These are phyloP conservation scores for Paracamarosporium sp. DNA, from an alignment of 2,329 filamentous ascomycete genomes.

Conservation along the genomic window DNA sequence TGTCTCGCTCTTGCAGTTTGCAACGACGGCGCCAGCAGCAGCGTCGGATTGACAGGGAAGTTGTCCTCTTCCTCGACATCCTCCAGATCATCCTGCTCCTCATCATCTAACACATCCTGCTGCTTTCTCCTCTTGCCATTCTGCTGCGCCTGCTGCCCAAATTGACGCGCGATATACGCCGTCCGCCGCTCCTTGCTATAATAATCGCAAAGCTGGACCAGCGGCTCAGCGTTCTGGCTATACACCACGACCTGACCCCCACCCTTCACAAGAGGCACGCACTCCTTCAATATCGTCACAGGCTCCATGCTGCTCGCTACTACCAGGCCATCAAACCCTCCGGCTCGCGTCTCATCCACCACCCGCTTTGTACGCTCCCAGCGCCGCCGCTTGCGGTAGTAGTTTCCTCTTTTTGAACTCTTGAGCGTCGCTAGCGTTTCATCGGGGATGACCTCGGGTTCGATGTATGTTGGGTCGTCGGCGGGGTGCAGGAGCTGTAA, in stretches of 20 bases:
- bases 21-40: conserved; percentile 78
- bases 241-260: conserved; percentile 88
- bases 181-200: conserved; percentile 82
- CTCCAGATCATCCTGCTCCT: conserved; percentile 19
- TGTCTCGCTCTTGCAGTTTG: conserved; percentile 79
- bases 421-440: conserved; percentile 75
- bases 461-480: conserved; percentile 76
- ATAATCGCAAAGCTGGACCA: conserved; percentile 78
- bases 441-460: conserved; percentile 66
- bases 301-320: conserved; percentile 85
- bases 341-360: conserved; percentile 75
- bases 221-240: conserved; percentile 78
- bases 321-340: conserved; percentile 82
- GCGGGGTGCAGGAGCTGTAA: conserved; percentile 83
- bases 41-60: conserved; percentile 86
- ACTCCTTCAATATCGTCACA: conserved; percentile 73
- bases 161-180: conserved; percentile 61
- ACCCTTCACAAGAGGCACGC: conserved; percentile 80
- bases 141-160: conserved; percentile 27
- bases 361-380: conserved; percentile 77
- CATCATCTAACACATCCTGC: conserved; percentile 23
- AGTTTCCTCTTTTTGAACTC: conserved; percentile 79
- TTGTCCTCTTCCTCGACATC: conserved; percentile 57
- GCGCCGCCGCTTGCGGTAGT: conserved; percentile 86
- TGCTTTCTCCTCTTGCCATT: conserved; percentile 20